Conservation (phyloP, 345 rosid genomes). For the Geranium rotundifolium region DNA sequence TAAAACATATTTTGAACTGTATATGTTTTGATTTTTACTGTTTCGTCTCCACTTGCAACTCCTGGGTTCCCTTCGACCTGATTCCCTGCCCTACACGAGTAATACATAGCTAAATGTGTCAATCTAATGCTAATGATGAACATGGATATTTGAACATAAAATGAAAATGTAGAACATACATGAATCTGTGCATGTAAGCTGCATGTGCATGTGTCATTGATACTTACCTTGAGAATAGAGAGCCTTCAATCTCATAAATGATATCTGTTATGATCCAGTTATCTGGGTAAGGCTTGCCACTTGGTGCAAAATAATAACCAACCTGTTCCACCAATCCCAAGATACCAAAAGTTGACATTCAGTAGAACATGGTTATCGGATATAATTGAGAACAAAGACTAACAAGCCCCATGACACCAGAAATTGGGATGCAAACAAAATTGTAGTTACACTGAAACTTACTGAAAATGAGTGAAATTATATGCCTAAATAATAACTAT, state of each 20-base stretch:
- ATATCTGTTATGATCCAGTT: constrained; percentile 95
- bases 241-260: constrained; percentile 84
- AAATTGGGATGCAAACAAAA: constrained; percentile 3
- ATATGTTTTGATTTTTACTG: constrained; percentile 38
- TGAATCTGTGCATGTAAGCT: background rate
- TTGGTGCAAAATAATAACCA: constrained; percentile 92
- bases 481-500: background rate
- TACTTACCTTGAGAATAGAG: constrained; percentile 59
- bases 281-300: constrained; percentile 99
- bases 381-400: background rate
- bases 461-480: background rate
- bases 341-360: constrained; percentile 15
- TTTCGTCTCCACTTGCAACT: constrained; percentile 83
- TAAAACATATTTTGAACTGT: constrained; percentile 6
- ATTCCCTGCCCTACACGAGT: constrained; percentile 71
- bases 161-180: background rate
- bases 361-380: constrained; percentile 2
- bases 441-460: background rate
- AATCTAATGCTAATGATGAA: background rate
- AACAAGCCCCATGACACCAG: constrained; percentile 2
- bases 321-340: constrained; percentile 34
- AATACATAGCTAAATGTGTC: constrained; percentile 3
- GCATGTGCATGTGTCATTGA: background rate
- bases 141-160: background rate
- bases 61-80: constrained; percentile 87